Evolutionary conservation across 352 stramenopile genomes (phyloP), one percentile per base, ranked within the genome.

Genomic region (Pythium biforme): DNA sequence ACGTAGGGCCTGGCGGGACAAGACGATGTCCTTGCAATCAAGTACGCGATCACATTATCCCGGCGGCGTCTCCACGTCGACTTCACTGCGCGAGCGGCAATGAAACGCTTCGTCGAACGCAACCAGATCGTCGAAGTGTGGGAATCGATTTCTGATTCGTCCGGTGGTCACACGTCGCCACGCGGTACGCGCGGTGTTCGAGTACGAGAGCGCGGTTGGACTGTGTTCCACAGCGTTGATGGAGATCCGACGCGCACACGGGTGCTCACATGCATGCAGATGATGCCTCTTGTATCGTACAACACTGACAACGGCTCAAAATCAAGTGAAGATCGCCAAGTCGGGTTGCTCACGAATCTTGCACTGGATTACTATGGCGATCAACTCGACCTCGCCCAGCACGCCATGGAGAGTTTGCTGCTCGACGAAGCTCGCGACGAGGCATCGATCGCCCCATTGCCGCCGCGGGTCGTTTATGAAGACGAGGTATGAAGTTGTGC

Each of bases 291-390:
- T 1, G 55, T 76, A 15, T 59, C 55, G 40, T 62, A 63, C 39
- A 25, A 26, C n/a, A 12, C 26, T 20, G 26, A 5, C 12, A 8
- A 26, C 5, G 12, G 1, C 22, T 20, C 51, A 17, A 47, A 41
- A 9, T 1, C 26, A 1, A 22, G 62, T 17, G 51, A 64, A 61
- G 59, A 63, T 10, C 58, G 62, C 4, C 66, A 72, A 48, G 70
- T 72, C 12, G 70, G 66, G 0, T 5, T 74, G 25, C 59, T 77
- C 15, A 72, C 66, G 40, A 71, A 69, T 27, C 55, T 77, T 39
- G 55, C 59, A 5, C 70, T 77, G 40, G 66, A 74, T 27, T 69
- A 74, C 45, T 77, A 72, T 41, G 66, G 64, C 9, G 62, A 68
- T 25, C 70, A 77, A 26, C 51, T 76, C 11, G 70, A 74, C 59